Conservation (phyloP, 2,329 filamentous ascomycete genomes). For the Parasarocladium wereldwijsianum region DNA sequence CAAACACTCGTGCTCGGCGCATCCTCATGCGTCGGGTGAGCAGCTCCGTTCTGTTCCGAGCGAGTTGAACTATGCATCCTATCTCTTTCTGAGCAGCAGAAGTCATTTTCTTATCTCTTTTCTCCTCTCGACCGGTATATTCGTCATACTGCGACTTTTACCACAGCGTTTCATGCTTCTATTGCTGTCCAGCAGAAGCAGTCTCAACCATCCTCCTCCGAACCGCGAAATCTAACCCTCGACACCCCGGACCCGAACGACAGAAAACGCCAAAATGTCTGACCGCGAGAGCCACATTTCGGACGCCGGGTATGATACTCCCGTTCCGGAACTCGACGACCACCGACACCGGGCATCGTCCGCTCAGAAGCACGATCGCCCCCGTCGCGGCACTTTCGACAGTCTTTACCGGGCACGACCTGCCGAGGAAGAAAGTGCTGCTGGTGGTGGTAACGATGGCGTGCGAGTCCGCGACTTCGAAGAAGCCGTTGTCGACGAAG, state of each 20-base stretch:
- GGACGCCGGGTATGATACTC: constrained; percentile 54
- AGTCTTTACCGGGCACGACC: constrained; percentile 46
- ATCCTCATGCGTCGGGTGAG: constrained; percentile 6
- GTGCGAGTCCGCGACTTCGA: constrained; percentile 65
- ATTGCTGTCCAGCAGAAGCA: too few species aligned
- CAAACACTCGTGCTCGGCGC: constrained; percentile 7
- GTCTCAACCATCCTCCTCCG: too few species aligned
- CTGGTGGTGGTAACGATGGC: not conserved
- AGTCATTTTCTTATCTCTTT: too few species aligned
- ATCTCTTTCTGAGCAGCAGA: too few species aligned
- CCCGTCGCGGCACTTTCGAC: constrained; percentile 59
- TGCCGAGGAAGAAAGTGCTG: constrained; percentile 21
- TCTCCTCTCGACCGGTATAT: too few species aligned
- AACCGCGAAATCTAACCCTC: too few species aligned
- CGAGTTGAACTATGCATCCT: too few species aligned
- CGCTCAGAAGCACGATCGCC: constrained; percentile 42
- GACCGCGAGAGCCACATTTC: constrained; percentile 43
- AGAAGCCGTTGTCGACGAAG: constrained; percentile 62
- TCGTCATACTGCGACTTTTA: too few species aligned
- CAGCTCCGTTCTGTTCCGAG: not conserved
- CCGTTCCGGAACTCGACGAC: constrained; percentile 73
- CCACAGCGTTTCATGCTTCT: too few species aligned
- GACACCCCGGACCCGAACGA: too few species aligned
- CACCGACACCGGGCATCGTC: constrained; percentile 57
- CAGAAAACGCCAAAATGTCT: constrained; percentile 37